phyloP scores from a whole-genome alignment of 2,329 filamentous ascomycete species.

The Alternaria alternata region DNA sequence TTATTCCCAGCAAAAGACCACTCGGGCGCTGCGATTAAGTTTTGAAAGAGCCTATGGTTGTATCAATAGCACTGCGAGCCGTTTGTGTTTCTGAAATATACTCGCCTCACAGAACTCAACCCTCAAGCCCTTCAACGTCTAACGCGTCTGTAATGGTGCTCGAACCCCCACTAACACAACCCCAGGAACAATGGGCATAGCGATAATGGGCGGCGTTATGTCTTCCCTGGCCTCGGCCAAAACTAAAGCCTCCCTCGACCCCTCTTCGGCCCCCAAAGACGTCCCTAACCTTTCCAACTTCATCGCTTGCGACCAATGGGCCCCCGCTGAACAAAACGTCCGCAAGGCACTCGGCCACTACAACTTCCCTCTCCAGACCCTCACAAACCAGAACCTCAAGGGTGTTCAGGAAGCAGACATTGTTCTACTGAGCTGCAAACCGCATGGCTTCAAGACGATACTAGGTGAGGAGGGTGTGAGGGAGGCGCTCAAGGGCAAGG shows the following conservation, averaged over 20 bases:
- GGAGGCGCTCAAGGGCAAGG: constrained; percentile 77
- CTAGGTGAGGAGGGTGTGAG: constrained; percentile 73
- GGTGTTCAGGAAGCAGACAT: constrained; percentile 75
- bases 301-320: constrained; percentile 79
- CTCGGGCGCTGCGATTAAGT: background rate
- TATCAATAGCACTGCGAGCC: background rate
- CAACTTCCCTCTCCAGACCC: constrained; percentile 68
- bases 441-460: constrained; percentile 74
- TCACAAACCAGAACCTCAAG: constrained; percentile 75
- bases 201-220: constrained; percentile 82
- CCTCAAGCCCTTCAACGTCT: background rate
- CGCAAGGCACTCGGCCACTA: constrained; percentile 71
- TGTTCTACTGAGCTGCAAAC: constrained; percentile 81
- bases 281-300: constrained; percentile 69
- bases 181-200: constrained; percentile 82
- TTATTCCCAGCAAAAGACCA: background rate
- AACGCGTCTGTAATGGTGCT: background rate
- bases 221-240: constrained; percentile 66
- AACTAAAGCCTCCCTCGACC: constrained; percentile 47
- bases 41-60: background rate
- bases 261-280: constrained; percentile 51
- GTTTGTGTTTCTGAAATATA: too few relatives aligned
- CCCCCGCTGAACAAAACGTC: constrained; percentile 74
- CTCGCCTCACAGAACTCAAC: background rate
- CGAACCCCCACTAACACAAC: background rate